Evolutionary conservation across 2,329 filamentous ascomycete genomes (phyloP).

Genomic region (Diaporthe citriasiana): DNA sequence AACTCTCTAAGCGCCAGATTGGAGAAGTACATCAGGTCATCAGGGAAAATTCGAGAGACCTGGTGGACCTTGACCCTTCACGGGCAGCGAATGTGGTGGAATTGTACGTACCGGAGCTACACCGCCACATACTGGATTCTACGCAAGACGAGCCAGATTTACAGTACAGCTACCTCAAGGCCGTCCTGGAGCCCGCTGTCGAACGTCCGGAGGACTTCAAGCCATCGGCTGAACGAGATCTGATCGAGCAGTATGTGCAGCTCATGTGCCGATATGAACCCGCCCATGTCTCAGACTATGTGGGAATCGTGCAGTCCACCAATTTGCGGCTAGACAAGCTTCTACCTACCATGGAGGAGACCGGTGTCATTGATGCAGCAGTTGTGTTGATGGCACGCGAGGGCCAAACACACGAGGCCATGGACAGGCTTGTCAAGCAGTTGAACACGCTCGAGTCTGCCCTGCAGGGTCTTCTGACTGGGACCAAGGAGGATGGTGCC

Average conservation of each 20-base stretch:
- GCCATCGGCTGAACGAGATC: conserved; percentile 63
- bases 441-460: conserved; percentile 84
- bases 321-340: conserved; percentile 85
- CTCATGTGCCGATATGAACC: conserved; percentile 92
- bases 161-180: conserved; percentile 83
- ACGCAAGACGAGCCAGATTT: conserved; percentile 72
- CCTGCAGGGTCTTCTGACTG: conserved; percentile 79
- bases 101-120: conserved; percentile 72
- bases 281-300: conserved; percentile 86
- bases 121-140: conserved; percentile 75
- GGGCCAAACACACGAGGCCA: conserved; percentile 85
- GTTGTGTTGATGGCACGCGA: conserved; percentile 92
- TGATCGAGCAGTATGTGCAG: conserved; percentile 88
- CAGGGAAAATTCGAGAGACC: conserved; percentile 72
- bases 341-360: conserved; percentile 89
- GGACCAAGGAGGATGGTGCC: conserved; percentile 69
- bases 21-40: conserved; percentile 79
- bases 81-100: conserved; percentile 77
- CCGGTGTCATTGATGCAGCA: conserved; percentile 91
- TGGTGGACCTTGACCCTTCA: conserved; percentile 77
- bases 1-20: conserved; percentile 77
- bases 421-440: conserved; percentile 87
- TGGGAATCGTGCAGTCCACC: conserved; percentile 80
- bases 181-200: conserved; percentile 77
- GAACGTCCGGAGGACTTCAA: conserved; percentile 53